Conservation (phyloP, 129 eudicot genomes). For the Escallonia rubra region DNA sequence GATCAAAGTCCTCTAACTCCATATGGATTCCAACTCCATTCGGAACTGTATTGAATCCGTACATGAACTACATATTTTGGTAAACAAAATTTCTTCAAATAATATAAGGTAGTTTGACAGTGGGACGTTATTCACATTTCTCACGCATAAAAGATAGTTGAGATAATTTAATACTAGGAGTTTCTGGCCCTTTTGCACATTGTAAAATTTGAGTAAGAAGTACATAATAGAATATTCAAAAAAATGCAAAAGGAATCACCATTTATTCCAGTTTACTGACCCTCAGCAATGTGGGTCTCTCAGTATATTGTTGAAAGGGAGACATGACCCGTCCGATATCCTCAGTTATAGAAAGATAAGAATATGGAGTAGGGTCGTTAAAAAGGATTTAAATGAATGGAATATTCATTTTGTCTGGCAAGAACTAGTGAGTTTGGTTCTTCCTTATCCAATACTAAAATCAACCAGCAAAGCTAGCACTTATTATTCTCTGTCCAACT, state of each 20-base stretch:
- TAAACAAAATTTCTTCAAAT: no score
- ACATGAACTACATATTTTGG: no score
- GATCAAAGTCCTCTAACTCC: no score
- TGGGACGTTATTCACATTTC: no score
- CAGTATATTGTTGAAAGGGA: neutral
- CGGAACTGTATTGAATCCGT: no score
- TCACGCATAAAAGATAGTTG: no score
- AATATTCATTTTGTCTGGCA: conserved; percentile 45
- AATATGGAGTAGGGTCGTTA: conserved; percentile 20
- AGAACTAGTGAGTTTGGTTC: conserved; percentile 4
- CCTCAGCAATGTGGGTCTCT: neutral
- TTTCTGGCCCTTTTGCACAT: no score
- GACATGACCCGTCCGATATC: neutral
- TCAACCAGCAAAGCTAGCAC: neutral
- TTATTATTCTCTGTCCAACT: neutral
- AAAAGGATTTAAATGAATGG: conserved; percentile 23
- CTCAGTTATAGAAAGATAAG: neutral
- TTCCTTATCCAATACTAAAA: conserved; percentile 19
- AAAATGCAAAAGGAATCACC: neutral
- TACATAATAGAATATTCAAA: neutral
- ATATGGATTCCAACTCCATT: no score
- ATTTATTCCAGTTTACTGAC: neutral
- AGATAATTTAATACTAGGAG: no score
- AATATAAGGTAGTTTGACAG: no score
- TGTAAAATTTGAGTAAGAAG: neutral